Evolutionary conservation across 331 rosid genomes (phyloP).

Genomic region (Acacia pycnantha): DNA sequence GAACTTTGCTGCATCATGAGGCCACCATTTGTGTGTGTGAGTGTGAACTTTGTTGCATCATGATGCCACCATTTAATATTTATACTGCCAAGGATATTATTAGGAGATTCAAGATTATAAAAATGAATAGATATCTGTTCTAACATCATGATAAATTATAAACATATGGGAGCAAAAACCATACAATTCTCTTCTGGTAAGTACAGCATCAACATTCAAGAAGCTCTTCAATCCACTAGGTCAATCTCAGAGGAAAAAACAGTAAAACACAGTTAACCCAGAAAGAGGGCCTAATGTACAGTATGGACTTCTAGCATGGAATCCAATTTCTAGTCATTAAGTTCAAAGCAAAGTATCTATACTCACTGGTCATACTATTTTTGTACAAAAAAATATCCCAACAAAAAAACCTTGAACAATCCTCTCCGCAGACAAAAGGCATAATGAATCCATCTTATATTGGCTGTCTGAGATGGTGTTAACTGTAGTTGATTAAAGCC

Average conservation of each 20-base stretch:
- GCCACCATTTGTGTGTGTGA: too few species aligned
- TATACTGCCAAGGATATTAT: background rate
- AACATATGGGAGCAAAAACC: background rate
- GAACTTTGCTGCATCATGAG: too few species aligned
- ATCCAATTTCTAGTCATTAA: constrained; percentile 15
- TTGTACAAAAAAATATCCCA: background rate
- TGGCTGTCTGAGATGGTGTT: constrained; percentile 16
- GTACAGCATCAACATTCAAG: too few species aligned
- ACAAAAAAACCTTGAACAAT: background rate
- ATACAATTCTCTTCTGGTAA: background rate
- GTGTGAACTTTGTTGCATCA: background rate
- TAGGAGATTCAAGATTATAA: background rate
- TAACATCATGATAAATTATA: background rate
- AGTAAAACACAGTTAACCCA: constrained; percentile 11
- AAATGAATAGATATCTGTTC: too few species aligned
- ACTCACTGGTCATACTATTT: background rate
- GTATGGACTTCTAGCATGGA: constrained; percentile 26
- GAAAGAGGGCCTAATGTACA: constrained; percentile 28
- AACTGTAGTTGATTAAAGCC: constrained; percentile 58
- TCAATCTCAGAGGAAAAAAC: constrained; percentile 15
- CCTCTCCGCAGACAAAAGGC: constrained; percentile 22
- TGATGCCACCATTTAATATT: background rate
- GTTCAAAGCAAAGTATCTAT: constrained; percentile 24
- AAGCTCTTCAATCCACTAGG: too few species aligned
- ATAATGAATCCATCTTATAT: constrained; percentile 19